phyloP scores from a whole-genome alignment of 495 filamentous ascomycete genomes.

The Alectoria sarmentosa region DNA sequence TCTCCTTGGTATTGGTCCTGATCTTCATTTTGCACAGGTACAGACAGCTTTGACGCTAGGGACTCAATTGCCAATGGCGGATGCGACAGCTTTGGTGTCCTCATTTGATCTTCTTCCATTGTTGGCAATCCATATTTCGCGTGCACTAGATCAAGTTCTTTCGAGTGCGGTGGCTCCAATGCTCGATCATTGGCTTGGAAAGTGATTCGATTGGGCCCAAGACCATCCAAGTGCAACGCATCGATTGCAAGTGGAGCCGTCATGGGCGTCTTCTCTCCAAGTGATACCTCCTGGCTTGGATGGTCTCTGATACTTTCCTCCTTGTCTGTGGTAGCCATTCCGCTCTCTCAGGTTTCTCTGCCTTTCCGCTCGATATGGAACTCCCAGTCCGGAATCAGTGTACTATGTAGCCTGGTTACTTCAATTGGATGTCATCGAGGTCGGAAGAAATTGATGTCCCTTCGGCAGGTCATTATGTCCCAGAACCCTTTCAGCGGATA shows the following conservation, averaged over 20 bases:
- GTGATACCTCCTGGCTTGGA: background rate
- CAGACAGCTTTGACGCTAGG: background rate
- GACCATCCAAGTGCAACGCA: background rate
- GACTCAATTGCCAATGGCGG: constrained; percentile 1
- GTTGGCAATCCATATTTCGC: background rate
- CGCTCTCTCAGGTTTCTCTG: background rate
- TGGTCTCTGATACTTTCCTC: background rate
- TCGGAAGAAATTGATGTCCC: constrained; percentile 13
- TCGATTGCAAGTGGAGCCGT: background rate
- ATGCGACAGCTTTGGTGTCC: constrained; percentile 1
- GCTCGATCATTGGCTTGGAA: background rate
- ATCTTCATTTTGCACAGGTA: background rate
- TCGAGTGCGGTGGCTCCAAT: background rate
- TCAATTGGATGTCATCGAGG: constrained; percentile 19
- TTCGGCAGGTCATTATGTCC: constrained; percentile 12
- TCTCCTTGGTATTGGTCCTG: too few species aligned
- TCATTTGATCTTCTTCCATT: background rate
- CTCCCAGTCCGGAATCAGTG: background rate
- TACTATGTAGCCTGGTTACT: background rate
- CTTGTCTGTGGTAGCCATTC: constrained; percentile 8
- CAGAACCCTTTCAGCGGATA: background rate
- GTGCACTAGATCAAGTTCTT: background rate
- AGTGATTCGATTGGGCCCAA: background rate
- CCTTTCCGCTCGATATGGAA: background rate
- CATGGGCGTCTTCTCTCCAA: background rate